Base-by-base conservation (phyloP, 2,329 filamentous ascomycete species). In the Penicillium sp. region DNA sequence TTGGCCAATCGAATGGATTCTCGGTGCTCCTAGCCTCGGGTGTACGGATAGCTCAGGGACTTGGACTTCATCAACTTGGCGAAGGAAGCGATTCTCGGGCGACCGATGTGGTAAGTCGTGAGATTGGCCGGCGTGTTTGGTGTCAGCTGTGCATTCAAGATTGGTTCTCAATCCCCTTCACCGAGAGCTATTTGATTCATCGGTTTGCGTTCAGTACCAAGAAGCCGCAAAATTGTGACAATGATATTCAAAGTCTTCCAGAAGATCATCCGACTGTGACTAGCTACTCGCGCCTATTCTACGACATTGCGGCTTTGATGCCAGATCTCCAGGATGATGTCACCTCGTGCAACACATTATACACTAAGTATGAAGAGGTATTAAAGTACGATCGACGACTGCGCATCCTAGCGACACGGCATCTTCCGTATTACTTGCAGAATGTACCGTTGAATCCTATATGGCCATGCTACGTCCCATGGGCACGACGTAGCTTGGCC, bases 1-100 rank as follows among this genome's bases (percentile, higher is more conserved):
- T 80, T 1, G 79, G 78, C 1, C 75, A 73, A 23, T 76, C 76
- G 6, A 79, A 78, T 55, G 74, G 74, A 39, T 77, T 78, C 53
- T 74, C 71, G 4, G 74, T 78, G 1, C 68, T 77, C 18, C 68
- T 79, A 8, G 74, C 73, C 2, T 71, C 76, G 1, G 77, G 74
- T 2, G 65, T 76, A 6, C 70, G 77, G 7, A 78, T 81, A 41
- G 77, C 76, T 2, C 76, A 78, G 60, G 73, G 74, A 0, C 65
- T 81, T 0, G 77, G 76, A 0, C 63, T 81, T 3, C 77, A 81
- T 48, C 65, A 70, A 23, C 64, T 78, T 2, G 54, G 51, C 7
- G 52, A 44, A 13, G 33, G 54, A n/a, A 61, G 58, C 0, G 49
- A 65, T 6, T 61, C 65, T 4, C 43, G 60, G 6, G 45, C 57